These are phyloP conservation scores for Knoxia roxburghii DNA, from an alignment of 257 asterid genomes.

Conservation along the genomic window DNA sequence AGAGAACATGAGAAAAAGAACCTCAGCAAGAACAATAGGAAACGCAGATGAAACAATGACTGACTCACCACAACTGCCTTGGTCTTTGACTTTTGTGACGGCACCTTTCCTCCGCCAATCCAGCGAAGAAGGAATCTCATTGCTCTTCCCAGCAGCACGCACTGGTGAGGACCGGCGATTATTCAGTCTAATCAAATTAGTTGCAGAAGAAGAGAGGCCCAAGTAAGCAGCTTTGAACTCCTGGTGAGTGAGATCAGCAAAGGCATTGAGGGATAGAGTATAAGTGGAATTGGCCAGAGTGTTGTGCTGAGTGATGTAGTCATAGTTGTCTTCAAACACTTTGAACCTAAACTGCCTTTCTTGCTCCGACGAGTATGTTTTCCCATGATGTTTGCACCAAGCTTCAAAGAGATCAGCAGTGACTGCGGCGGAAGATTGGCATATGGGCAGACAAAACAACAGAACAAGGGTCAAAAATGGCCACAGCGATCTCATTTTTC, in stretches of 20 bases:
- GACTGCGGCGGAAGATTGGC: slow-evolving; percentile 29
- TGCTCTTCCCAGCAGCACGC: slow-evolving; percentile 25
- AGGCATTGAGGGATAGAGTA: slow-evolving; percentile 67
- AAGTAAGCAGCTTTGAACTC: slow-evolving; percentile 70
- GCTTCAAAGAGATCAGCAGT: slow-evolving; percentile 58
- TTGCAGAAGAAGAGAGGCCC: slow-evolving; percentile 56
- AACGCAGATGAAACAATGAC: not conserved
- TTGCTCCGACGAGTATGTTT: slow-evolving; percentile 56
- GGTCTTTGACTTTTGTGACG: slow-evolving; percentile 82
- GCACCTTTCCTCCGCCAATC: slow-evolving; percentile 95
- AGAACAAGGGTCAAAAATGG: slow-evolving; percentile 25
- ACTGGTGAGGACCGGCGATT: slow-evolving; percentile 27
- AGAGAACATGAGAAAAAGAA: not conserved
- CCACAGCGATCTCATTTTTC: slow-evolving; percentile 41
- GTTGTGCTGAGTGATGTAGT: slow-evolving; percentile 45
- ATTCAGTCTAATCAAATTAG: slow-evolving; percentile 55
- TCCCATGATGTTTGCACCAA: slow-evolving; percentile 70
- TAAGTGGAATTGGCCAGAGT: slow-evolving; percentile 45
- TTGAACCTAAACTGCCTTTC: slow-evolving; percentile 50
- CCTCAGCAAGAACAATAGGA: not conserved
- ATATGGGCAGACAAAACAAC: slow-evolving; percentile 31
- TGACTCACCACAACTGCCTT: slow-evolving; percentile 80
- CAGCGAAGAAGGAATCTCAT: slow-evolving; percentile 51
- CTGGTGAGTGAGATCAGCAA: slow-evolving; percentile 80
- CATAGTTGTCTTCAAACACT: slow-evolving; percentile 62